Percentiles rank a stretch among this genome's conserved stretches.
phyloP scores from a whole-genome alignment of 495 filamentous ascomycete genomes.

The Neurospora sp. region DNA sequence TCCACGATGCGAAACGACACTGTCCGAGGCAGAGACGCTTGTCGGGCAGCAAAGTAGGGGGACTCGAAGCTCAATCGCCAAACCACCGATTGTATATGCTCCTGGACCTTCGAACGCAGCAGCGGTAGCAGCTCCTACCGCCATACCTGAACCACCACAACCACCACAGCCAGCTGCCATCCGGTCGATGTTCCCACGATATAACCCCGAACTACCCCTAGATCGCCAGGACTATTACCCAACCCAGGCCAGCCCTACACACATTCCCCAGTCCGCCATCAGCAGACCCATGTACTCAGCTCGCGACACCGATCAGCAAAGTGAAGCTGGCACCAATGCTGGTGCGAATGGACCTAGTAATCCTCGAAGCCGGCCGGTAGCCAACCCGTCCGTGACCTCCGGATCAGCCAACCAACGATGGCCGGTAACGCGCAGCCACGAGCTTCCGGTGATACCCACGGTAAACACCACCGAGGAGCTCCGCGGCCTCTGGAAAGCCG shows the following conservation, averaged over 20 bases:
- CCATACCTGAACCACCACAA: constrained; percentile 1
- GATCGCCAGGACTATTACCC: constrained; percentile 61
- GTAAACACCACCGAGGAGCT: constrained; percentile 42
- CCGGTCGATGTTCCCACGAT: constrained; percentile 67
- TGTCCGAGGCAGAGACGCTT: constrained; percentile 41
- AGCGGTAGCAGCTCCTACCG: constrained; percentile 11
- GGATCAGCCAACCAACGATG: background rate
- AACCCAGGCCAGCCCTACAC: constrained; percentile 40
- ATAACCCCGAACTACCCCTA: constrained; percentile 59
- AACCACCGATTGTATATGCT: constrained; percentile 28
- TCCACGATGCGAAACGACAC: constrained; percentile 34
- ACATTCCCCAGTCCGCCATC: constrained; percentile 46
- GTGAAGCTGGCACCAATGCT: constrained; percentile 12
- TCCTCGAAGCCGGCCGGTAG: background rate
- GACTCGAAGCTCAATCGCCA: constrained; percentile 38
- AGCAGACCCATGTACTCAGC: constrained; percentile 47
- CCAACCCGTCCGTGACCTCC: constrained; percentile 16
- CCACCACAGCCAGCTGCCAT: constrained; percentile 23
- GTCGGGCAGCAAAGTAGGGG: constrained; percentile 36
- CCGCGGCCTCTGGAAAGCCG: constrained; percentile 43
- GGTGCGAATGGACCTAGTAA: background rate
- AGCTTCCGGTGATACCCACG: constrained; percentile 33
- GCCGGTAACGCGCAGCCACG: constrained; percentile 15
- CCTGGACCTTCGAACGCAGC: constrained; percentile 10
- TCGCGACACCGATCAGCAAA: constrained; percentile 12